Conservation (phyloP, 139 green algal species). For the Micromonas commoda region DNA sequence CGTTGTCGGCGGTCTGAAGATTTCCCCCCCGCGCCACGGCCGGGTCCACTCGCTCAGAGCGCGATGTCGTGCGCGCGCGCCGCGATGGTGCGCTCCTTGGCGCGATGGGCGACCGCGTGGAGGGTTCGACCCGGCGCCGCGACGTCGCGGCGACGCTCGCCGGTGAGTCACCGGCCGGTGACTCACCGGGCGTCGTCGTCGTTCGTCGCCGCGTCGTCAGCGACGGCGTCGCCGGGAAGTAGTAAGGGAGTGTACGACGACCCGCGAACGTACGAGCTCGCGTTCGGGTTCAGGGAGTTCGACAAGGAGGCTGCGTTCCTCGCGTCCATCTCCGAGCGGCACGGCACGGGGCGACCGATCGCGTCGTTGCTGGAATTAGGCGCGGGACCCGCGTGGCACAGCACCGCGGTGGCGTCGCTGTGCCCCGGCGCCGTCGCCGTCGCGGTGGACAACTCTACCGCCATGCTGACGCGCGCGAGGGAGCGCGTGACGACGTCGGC, state of each 20-base stretch:
- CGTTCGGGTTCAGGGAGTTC: constrained; percentile 23
- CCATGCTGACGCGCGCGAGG: constrained; percentile 4
- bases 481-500: background rate
- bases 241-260: constrained; percentile 1
- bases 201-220: too few species aligned
- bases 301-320: constrained; percentile 4
- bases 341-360: background rate
- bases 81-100: too few species aligned
- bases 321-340: background rate
- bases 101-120: too few species aligned
- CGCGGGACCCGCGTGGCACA: constrained; percentile 14
- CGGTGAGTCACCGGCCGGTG: too few species aligned
- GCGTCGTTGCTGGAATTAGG: background rate
- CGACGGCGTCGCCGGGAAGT: background rate
- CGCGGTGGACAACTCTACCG: background rate
- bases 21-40: too few species aligned
- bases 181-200: constrained; percentile 14
- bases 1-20: too few species aligned
- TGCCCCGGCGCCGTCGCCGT: background rate
- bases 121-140: too few species aligned
- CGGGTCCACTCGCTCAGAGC: too few species aligned
- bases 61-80: too few species aligned
- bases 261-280: background rate
- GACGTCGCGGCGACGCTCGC: too few species aligned
- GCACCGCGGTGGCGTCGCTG: background rate